Percentiles rank a stretch among this genome's conserved stretches.
Evolutionary conservation across 2,329 filamentous ascomycete genomes (phyloP).

Genomic region (Biscogniauxia marginata): DNA sequence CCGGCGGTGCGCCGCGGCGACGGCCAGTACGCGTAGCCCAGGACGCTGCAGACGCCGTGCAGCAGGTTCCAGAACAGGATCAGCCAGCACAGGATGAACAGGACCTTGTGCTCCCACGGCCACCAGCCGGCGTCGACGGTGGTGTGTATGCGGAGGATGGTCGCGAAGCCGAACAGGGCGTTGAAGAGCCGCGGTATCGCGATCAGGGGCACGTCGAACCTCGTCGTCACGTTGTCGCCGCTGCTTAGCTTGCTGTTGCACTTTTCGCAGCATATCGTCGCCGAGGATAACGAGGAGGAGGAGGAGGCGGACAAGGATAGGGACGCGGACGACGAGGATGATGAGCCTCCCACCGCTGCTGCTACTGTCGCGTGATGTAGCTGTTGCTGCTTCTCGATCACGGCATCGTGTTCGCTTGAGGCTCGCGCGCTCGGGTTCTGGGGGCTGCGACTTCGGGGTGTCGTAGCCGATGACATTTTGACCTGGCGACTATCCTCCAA

Average conservation of each 20-base stretch:
- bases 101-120: constrained; percentile 27
- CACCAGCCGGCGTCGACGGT: constrained; percentile 26
- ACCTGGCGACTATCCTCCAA: too few relatives aligned
- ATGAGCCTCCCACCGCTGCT: neutral
- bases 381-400: constrained; percentile 14
- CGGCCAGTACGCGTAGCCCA: constrained; percentile 28
- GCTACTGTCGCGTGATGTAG: constrained; percentile 10
- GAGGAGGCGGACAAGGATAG: neutral
- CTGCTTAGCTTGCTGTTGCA: constrained; percentile 7
- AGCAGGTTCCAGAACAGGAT: constrained; percentile 26
- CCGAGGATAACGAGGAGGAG: neutral
- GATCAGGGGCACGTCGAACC: constrained; percentile 27
- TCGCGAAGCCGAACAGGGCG: constrained; percentile 22
- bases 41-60: constrained; percentile 18
- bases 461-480: constrained; percentile 16
- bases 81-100: constrained; percentile 27
- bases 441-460: constrained; percentile 22
- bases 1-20: constrained; percentile 26
- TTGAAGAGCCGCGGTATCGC: constrained; percentile 24
- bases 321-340: neutral
- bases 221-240: constrained; percentile 12
- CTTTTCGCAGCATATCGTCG: constrained; percentile 4
- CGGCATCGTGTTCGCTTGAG: constrained; percentile 13
- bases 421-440: constrained; percentile 14
- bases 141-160: constrained; percentile 26